Evolutionary conservation across 495 filamentous ascomycete species (phyloP).

Genomic region (Talaromyces trachyspermus): DNA sequence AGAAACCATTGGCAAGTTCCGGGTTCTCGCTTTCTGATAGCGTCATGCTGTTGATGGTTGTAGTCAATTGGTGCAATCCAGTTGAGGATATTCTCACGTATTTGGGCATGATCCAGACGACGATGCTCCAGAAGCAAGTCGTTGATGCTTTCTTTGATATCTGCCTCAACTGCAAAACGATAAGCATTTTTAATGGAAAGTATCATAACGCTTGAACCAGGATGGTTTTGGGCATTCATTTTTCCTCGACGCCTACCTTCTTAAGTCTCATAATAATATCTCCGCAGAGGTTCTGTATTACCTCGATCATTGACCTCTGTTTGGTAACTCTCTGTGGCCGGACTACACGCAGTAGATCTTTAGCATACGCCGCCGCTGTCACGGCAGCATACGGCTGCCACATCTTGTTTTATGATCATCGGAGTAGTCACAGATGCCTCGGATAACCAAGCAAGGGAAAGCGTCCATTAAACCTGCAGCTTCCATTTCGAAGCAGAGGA

Average conservation of each 20-base stretch:
- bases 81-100: constrained; percentile 9
- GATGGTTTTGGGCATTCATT: neutral
- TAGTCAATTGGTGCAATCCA: constrained; percentile 17
- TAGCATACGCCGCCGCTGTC: no score
- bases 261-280: no score
- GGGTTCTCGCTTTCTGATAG: constrained; percentile 15
- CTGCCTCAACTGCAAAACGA: no score
- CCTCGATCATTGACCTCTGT: no score
- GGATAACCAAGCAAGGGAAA: constrained; percentile 15
- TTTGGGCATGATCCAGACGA: no score
- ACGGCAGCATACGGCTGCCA: no score
- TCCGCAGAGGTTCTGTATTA: no score
- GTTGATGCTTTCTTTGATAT: no score
- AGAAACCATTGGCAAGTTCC: constrained; percentile 41
- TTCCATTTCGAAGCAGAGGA: neutral
- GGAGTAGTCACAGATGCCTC: constrained; percentile 24
- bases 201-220: no score
- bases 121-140: constrained; percentile 12
- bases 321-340: neutral
- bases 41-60: constrained; percentile 13
- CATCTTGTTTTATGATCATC: constrained; percentile 21
- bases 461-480: no score
- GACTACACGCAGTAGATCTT: neutral
- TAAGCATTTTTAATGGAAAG: no score
- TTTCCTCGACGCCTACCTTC: neutral